phyloP scores from a whole-genome alignment of 2,329 filamentous ascomycete genomes.

The Hymenoscyphus occultus region DNA sequence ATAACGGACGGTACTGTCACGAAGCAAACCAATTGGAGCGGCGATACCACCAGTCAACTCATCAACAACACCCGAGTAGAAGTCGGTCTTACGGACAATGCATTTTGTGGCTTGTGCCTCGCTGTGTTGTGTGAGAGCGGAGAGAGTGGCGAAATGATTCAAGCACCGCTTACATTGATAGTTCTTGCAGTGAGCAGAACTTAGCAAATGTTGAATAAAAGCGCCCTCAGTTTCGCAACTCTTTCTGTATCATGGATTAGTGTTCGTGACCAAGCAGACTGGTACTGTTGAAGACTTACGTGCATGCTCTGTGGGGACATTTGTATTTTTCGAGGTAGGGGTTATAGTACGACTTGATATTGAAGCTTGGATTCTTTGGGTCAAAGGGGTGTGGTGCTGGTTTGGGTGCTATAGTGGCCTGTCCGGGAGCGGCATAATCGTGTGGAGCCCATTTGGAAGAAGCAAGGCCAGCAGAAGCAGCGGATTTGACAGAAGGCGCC shows the following conservation, averaged over 20 bases:
- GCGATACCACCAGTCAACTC: slow-evolving; percentile 40
- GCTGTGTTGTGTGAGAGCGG: slow-evolving; percentile 46
- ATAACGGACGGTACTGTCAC: slow-evolving; percentile 37
- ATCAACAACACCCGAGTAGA: slow-evolving; percentile 39
- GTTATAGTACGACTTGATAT: slow-evolving; percentile 22
- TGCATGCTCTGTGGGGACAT: slow-evolving; percentile 31
- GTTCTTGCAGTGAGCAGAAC: slow-evolving; percentile 39
- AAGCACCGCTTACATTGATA: slow-evolving; percentile 46
- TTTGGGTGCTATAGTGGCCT: not conserved
- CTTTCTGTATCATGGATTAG: slow-evolving; percentile 10
- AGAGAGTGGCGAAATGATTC: slow-evolving; percentile 40
- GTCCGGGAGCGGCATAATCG: not conserved
- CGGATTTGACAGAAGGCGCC: no score
- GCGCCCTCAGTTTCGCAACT: slow-evolving; percentile 5
- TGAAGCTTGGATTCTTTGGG: slow-evolving; percentile 24
- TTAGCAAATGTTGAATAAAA: slow-evolving; percentile 42
- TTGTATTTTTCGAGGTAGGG: slow-evolving; percentile 26
- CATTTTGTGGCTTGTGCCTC: slow-evolving; percentile 44
- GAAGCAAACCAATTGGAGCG: slow-evolving; percentile 27
- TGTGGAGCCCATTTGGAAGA: not conserved
- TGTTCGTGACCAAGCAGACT: not conserved
- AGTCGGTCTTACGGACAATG: slow-evolving; percentile 40
- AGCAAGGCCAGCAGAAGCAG: no score
- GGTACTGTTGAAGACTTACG: slow-evolving; percentile 22
- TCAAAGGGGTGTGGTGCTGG: not conserved